These are phyloP conservation scores for Ogataea naganishii DNA, from an alignment of 805 yeast species.

Conservation along the genomic window DNA sequence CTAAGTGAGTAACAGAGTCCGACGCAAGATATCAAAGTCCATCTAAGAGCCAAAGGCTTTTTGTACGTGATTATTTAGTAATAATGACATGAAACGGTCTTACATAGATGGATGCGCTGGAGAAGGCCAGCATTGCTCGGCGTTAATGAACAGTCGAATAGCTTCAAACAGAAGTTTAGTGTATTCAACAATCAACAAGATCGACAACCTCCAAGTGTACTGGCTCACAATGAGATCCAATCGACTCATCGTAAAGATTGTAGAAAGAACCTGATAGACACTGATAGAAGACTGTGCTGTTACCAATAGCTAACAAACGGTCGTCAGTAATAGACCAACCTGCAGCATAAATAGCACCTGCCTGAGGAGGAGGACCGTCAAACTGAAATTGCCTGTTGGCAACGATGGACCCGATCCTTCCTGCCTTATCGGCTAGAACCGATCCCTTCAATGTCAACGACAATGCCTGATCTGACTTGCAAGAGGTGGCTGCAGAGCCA, in stretches of 20 bases:
- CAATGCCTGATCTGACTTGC: no score
- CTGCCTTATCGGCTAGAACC: conserved; percentile 42
- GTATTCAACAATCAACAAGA: conserved; percentile 26
- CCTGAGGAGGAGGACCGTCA: conserved; percentile 69
- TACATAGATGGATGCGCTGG: no score
- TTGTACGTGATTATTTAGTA: no score
- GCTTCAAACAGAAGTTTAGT: no score
- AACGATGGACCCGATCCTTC: conserved; percentile 65
- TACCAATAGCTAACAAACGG: conserved; percentile 33
- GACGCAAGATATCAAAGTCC: no score
- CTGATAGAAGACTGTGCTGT: conserved; percentile 30
- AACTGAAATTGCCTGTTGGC: conserved; percentile 71
- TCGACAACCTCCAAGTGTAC: conserved; percentile 29
- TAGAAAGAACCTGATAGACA: conserved; percentile 37
- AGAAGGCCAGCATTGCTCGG: no score
- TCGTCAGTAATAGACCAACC: conserved; percentile 30
- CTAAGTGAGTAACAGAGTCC: no score
- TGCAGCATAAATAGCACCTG: conserved; percentile 31
- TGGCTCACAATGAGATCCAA: conserved; percentile 28
- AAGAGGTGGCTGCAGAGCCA: no score
- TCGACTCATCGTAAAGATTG: conserved; percentile 34
- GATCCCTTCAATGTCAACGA: conserved; percentile 40
- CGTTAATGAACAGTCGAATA: no score
- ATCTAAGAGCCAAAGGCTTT: no score
- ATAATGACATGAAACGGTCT: no score